These are phyloP conservation scores for Fereydounia khargensis DNA, from an alignment of 1,284 basidiomycete species.

Conservation along the genomic window DNA sequence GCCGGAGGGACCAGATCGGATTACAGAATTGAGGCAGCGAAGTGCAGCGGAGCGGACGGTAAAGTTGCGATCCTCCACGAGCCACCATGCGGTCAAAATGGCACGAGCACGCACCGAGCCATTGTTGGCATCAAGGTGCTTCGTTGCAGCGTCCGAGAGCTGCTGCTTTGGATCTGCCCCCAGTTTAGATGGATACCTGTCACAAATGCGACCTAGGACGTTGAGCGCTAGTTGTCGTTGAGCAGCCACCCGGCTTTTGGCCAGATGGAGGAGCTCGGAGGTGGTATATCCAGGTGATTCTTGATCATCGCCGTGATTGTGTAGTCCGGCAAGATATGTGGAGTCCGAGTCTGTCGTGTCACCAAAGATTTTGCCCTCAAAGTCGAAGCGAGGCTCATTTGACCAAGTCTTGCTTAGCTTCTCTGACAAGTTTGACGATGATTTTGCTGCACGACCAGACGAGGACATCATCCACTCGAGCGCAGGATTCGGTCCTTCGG, in stretches of 20 bases:
- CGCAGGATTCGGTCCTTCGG: conserved; percentile 33
- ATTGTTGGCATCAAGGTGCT: conserved; percentile 8
- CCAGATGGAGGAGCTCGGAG: conserved; percentile 78
- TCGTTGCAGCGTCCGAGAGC: neutral
- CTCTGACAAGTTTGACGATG: no score
- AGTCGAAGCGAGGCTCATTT: conserved; percentile 45
- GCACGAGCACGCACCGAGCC: conserved; percentile 12
- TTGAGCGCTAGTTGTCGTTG: conserved; percentile 80
- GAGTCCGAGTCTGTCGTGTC: conserved; percentile 8
- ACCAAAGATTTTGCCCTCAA: conserved; percentile 27
- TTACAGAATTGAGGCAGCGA: conserved; percentile 16
- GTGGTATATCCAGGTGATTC: conserved; percentile 83
- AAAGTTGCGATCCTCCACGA: conserved; percentile 39
- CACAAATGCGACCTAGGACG: conserved; percentile 66
- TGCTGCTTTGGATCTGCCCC: neutral
- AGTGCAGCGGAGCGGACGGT: conserved; percentile 40
- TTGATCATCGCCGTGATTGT: conserved; percentile 76
- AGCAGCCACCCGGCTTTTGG: conserved; percentile 75
- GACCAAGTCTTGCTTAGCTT: neutral
- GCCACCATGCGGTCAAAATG: conserved; percentile 35
- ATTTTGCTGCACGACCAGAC: no score
- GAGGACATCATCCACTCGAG: conserved; percentile 46
- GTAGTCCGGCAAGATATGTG: conserved; percentile 65
- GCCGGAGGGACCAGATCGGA: conserved; percentile 19
- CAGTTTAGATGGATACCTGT: conserved; percentile 4